phyloP scores from a whole-genome alignment of 2,329 filamentous ascomycete species.

The Colletotrichum sp. region DNA sequence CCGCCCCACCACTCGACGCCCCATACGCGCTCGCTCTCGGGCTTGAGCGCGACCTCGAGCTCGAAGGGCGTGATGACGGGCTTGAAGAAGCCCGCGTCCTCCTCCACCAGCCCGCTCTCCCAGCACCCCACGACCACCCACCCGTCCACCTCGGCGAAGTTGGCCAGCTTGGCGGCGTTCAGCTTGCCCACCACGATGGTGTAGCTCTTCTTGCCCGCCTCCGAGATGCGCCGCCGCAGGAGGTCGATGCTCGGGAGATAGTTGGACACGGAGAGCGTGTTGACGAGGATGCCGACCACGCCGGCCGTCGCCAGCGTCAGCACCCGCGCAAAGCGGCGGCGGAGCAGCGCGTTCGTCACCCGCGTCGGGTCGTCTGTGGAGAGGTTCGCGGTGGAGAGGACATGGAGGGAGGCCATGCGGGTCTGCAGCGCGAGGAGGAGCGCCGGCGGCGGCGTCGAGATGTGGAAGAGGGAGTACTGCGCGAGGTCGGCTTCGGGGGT shows the following conservation, averaged over 20 bases:
- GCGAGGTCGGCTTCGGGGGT: conserved; percentile 51
- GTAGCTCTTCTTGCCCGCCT: conserved; percentile 92
- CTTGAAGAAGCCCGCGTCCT: conserved; percentile 80
- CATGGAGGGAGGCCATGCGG: conserved; percentile 78
- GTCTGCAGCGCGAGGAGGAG: conserved; percentile 88
- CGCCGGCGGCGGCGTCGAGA: conserved; percentile 79
- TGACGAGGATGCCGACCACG: conserved; percentile 93
- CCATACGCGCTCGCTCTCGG: conserved; percentile 81
- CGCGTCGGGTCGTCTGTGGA: conserved; percentile 47
- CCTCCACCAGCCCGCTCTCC: conserved; percentile 93
- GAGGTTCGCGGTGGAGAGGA: conserved; percentile 72
- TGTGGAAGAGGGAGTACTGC: conserved; percentile 81
- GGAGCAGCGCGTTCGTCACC: conserved; percentile 64
- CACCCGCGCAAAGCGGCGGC: conserved; percentile 87
- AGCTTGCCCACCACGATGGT: conserved; percentile 96
- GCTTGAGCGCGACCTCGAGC: conserved; percentile 76
- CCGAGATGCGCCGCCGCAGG: conserved; percentile 74
- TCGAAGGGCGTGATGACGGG: conserved; percentile 97
- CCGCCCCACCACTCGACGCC: conserved; percentile 88
- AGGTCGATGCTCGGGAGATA: conserved; percentile 83
- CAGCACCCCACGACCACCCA: conserved; percentile 99
- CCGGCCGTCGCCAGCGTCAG: conserved; percentile 80
- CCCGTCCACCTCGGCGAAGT: conserved; percentile 92
- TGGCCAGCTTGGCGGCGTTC: conserved; percentile 94
- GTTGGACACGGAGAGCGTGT: conserved; percentile 90